Conservation (phyloP, 805 yeast genomes). For the Sporopachydermia quercuum region DNA sequence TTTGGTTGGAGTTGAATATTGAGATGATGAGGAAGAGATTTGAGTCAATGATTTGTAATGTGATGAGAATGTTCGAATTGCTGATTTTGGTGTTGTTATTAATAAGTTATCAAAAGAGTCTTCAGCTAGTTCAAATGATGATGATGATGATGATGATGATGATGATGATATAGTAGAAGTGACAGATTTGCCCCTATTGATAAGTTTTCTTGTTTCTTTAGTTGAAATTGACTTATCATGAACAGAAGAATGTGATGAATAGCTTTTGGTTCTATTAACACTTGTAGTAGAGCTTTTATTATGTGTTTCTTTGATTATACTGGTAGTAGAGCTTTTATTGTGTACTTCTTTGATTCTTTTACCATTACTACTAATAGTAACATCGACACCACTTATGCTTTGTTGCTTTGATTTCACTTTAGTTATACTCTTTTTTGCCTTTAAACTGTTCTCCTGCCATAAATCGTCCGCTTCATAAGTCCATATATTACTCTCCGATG, state of each 20-base stretch:
- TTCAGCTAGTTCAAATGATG: background rate
- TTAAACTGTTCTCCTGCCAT: background rate
- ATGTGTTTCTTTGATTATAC: slow-evolving; percentile 1
- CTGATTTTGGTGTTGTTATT: background rate
- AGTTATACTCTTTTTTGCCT: background rate
- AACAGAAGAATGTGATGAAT: no score
- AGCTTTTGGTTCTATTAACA: no score
- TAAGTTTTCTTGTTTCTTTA: no score
- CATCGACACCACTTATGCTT: background rate
- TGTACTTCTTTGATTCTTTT: no score
- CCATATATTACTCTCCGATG: slow-evolving; percentile 12
- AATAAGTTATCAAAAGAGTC: background rate
- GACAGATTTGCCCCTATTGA: no score
- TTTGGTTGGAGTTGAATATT: background rate
- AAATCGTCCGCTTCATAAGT: slow-evolving; percentile 11
- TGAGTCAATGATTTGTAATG: background rate
- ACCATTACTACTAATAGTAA: background rate
- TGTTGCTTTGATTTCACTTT: background rate
- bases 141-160: background rate
- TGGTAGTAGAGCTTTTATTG: slow-evolving; percentile 20
- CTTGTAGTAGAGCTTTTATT: no score
- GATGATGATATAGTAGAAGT: no score
- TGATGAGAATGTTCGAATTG: background rate
- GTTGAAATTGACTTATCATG: no score
- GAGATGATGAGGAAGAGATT: background rate